Evolutionary conservation across 2,329 filamentous ascomycete species (phyloP), one percentile per base, ranked within the genome.

Genomic region (Penicillium sp.): DNA sequence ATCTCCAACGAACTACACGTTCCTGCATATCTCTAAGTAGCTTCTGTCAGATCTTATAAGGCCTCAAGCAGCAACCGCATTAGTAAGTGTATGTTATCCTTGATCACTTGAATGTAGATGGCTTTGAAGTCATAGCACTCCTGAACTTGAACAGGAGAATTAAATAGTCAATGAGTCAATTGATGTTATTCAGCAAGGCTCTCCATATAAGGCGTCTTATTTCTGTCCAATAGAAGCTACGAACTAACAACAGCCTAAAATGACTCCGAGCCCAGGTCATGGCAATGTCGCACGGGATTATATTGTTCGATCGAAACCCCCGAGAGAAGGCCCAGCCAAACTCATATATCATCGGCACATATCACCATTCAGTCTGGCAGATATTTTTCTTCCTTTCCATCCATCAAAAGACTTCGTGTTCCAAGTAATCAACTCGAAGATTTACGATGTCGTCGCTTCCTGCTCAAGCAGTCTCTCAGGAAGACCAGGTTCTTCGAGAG

Each of bases 401-500:
- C 6, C 31, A 19, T 19, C 19, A 19, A 19, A 1, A 35, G 11
- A 9, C 31, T 35, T 35, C 31, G 10, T 16, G 16, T 8, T 27
- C 4, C 8, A 27, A 2, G 9, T 8, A 6, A 8, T 9, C 8
- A 27, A 23, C 19, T 23, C 9, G n/a, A 14, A 42, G 5, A 5
- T 4, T 19, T 14, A 29, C 8, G 26, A 66, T 65, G 56, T 54
- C 55, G 25, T 58, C 56, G 25, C 14, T 9, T 50, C 19, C 59
- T 37, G 31, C 31, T 23, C 35, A n/a, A 42, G 37, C n/a, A 23
- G 13, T 35, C 14, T 50, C 33, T 21, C 33, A 58, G 14, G 53
- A 57, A 5, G 66, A 68, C 2, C 58, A 65, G 14, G 50, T 72
- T 21, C 53, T 62, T 25, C 63, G 57, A 29, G 65, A 57, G 19